Evolutionary conservation across 352 stramenopile genomes (phyloP), one percentile per base, ranked within the genome.

Genomic region (Pythium angustatum): DNA sequence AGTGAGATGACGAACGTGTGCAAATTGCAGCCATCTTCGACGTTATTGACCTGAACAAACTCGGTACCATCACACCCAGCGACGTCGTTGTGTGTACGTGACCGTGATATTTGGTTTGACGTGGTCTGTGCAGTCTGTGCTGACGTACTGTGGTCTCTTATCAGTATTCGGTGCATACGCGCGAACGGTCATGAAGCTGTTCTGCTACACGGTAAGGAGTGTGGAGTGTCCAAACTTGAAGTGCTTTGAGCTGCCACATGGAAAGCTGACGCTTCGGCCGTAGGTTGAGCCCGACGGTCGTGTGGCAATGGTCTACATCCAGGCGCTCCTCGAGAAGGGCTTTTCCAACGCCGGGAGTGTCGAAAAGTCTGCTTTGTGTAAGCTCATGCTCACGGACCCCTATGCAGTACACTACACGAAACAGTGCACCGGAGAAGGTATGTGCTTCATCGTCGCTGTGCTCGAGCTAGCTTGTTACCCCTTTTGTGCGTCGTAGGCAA

Each of bases 21-120:
- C n/a, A n/a, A n/a, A n/a, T n/a, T 57, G 27, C 36, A 85, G 78
- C 79, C 15, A 87, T 90, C 30, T 87, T 90, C 56, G 78, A 87
- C 33, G 65, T 87, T 47, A 77, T 85, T 4, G 80, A 90, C 22
- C 31, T 74, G 28, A 66, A 85, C 34, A 19, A 44, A 5, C 70
- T 65, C 11, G 78, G 75, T 2, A 31, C 50, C 0, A 73, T 88
- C 41, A 76, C 72, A 0, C 64, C 69, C 8, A 68, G 68, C 2
- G 81, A 90, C 36, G 58, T 87, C 40, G 72, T 85, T 28, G 60
- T 85, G 45, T 62, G 79, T 87, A 68, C 43, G 48, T 61, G 4
- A 11, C 5, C 38, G 8, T 64, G 19, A 5, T 21, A 50, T 47
- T 27, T 26, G n/a, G n/a, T n/a, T n/a, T n/a, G n/a, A n/a, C n/a